Base-by-base conservation (phyloP, 2,329 filamentous ascomycete species). In the Epichloe typhina region DNA sequence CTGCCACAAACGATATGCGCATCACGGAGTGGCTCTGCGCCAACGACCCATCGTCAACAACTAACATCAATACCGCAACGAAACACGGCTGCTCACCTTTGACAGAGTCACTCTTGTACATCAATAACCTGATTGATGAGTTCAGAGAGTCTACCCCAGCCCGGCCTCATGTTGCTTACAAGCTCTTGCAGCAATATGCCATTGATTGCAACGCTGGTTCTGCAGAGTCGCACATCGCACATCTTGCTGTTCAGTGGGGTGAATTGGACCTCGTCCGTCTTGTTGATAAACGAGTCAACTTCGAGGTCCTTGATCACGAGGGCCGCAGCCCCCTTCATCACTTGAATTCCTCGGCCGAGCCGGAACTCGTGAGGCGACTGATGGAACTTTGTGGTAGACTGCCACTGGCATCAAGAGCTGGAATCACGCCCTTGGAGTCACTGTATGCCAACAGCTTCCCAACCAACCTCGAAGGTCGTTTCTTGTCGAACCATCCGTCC, bases 11-110 rank as follows among this genome's bases (percentile, higher is more conserved):
- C 19, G 66, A 68, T 37, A 39, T 51, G 2, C 33, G 26, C 0
- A 50, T 67, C 4, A 54, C 69, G 19, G 50, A 57, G 12, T 66
- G 60, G 55, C 60, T 71, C 1, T 53, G 57, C 38, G 45, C 54
- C 2, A 51, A 63, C 8, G 68, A 70, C 46, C 56, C 63, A 3
- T 40, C 47, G 19, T 62, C 55, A 31, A 40, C 55, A 2, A 42
- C 56, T 8, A 68, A 68, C 49, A 50, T 69, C 15, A 52, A 44
- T 7, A 55, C 50, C 1, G 35, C 49, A 2, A 62, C 54, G 21
- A 52, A 49, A 1, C 26, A 50, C 2, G 61, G 61, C 3, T 47
- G 51, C n/a, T 65, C 66, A 0, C 67, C 67, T 1, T 51, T 68
- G 3, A 59, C 57, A 3, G 57, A 66, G 45, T 61, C 66, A 3